Evolutionary conservation across 768 basidiomycete genomes (phyloP), one percentile per base, ranked within the genome.

Genomic region (Antrodiella citrinella): DNA sequence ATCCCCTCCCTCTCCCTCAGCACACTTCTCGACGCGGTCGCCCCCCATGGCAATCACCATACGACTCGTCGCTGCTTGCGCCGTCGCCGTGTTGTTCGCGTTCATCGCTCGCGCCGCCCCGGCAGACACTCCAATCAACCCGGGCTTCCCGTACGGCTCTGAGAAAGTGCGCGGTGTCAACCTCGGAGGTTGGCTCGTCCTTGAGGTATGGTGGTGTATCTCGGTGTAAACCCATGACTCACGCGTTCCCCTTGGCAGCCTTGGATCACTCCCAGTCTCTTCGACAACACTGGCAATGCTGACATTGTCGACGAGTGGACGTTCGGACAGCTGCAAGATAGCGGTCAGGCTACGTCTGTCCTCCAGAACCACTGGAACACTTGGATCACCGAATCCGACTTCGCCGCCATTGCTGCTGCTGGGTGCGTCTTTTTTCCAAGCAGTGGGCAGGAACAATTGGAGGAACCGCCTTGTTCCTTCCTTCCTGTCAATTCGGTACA

Each of bases 101-200:
- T 53, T 70, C 18, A 54, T 70, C 43, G 54, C 66, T 7, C 51
- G 19, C 20, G 42, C 49, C 44, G 60, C 54, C 25, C 50, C 54
- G 23, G 56, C 54, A 24, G 59, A 63, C 57, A 55, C 51, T 44
- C 69, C 67, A 11, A 64, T 81, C 51, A 65, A 63, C 24, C 78
- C 74, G 19, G 76, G 79, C 46, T 90, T 90, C 59, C 73, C 86
- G 3, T 91, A 91, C 56, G 88, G 86, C 20, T 73, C 75, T 4
- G 54, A 78, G 67, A 84, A 82, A 57, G 81, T 91, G 44, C 80
- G 89, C 11, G 90, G 90, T 50, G 90, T 91, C 56, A 91, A 86
- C 67, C 75, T 92, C 22, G 90, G 89, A 23, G 78, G 79, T 2
- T 80, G 78, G 78, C 73, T 80, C 35, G 67, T 80, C 5, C 65